Percentiles rank a stretch among this genome's conserved stretches.
Evolutionary conservation across 192 early-diverging fungal species (phyloP).

Genomic region (Linnemannia hyalina): DNA sequence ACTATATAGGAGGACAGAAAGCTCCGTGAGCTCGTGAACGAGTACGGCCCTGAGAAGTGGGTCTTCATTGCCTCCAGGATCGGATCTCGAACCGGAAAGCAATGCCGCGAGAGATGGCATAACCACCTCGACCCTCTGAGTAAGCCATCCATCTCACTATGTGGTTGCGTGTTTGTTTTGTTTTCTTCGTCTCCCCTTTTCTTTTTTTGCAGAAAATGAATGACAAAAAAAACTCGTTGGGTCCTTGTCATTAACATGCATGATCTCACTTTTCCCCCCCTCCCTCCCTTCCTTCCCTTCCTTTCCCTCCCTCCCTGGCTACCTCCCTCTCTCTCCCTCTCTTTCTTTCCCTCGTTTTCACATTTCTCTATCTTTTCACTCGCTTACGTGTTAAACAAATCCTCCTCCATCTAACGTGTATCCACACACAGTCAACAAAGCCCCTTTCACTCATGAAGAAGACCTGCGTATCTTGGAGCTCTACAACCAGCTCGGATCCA

Average conservation of each 20-base stretch:
- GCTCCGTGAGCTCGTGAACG: constrained; percentile 39
- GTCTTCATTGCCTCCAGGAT: constrained; percentile 55
- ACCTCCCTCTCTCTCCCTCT: not conserved
- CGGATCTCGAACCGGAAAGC: constrained; percentile 50
- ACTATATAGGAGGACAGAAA: constrained; percentile 43
- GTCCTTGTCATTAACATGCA: not conserved
- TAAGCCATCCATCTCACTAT: constrained; percentile 16
- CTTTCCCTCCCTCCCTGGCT: not conserved
- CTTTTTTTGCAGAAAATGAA: not conserved
- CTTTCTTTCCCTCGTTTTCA: not conserved
- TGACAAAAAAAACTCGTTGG: not conserved
- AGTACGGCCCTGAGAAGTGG: constrained; percentile 56
- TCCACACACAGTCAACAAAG: constrained; percentile 34
- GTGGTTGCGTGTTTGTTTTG: not conserved
- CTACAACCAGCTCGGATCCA: constrained; percentile 42
- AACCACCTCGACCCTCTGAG: constrained; percentile 54
- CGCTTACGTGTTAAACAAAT: not conserved
- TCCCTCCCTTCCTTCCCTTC: not conserved
- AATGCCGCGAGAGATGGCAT: constrained; percentile 49
- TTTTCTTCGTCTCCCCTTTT: not conserved
- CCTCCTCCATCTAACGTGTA: not conserved
- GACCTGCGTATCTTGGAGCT: constrained; percentile 48
- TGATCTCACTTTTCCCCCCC: not conserved
- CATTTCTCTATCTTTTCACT: not conserved
- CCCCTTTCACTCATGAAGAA: constrained; percentile 48